Percentiles rank a stretch among this genome's conserved stretches.
phyloP scores from a whole-genome alignment of 192 early-diverging fungal genomes.

The Mortierella alpina region DNA sequence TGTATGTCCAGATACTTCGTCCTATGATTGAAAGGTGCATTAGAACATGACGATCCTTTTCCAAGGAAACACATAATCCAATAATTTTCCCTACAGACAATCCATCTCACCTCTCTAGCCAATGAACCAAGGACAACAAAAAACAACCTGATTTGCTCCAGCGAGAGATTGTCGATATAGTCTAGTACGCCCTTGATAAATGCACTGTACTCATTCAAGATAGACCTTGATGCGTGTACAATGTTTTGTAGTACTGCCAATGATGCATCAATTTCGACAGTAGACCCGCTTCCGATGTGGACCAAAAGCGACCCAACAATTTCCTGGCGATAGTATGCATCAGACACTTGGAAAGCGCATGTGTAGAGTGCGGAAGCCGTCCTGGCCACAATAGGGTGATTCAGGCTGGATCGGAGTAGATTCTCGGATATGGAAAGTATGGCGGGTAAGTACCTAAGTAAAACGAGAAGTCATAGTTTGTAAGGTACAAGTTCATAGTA shows the following conservation, averaged over 20 bases:
- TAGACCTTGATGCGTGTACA: conserved; percentile 56
- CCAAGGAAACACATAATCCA: not conserved
- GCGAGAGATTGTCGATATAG: conserved; percentile 74
- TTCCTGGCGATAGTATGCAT: conserved; percentile 80
- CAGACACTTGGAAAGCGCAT: conserved; percentile 66
- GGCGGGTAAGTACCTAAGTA: conserved; percentile 54
- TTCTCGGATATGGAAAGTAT: conserved; percentile 71
- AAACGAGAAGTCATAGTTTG: not conserved
- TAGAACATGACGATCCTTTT: not conserved
- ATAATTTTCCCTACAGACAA: not conserved
- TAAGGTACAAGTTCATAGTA: not conserved
- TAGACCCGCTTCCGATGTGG: conserved; percentile 79
- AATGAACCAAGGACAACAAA: conserved; percentile 76
- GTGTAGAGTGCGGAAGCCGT: conserved; percentile 62
- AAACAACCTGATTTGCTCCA: conserved; percentile 72
- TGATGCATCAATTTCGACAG: conserved; percentile 72
- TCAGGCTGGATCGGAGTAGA: conserved; percentile 66
- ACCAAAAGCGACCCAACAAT: conserved; percentile 80
- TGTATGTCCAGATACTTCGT: conserved; percentile 35
- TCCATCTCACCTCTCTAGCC: conserved; percentile 58
- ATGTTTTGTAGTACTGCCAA: conserved; percentile 66
- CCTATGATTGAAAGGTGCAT: conserved; percentile 1
- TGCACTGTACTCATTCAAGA: conserved; percentile 68
- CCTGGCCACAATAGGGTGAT: conserved; percentile 52
- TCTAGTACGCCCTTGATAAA: conserved; percentile 81